Evolutionary conservation across 2,329 filamentous ascomycete genomes (phyloP).

Genomic region (Colletotrichum sp.): DNA sequence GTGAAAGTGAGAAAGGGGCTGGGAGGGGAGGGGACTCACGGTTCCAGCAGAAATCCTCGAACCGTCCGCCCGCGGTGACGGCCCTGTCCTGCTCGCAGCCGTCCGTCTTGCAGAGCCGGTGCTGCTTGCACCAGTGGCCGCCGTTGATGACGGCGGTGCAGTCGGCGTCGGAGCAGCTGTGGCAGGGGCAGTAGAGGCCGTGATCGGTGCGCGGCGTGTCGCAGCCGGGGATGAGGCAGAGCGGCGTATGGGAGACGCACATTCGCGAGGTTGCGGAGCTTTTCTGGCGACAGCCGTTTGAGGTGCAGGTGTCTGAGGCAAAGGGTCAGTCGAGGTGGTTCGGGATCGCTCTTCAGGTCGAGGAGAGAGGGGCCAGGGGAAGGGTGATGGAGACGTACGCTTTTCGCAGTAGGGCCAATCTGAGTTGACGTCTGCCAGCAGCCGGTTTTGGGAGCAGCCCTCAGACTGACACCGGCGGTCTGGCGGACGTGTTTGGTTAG

Average conservation of each 20-base stretch:
- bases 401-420: slow-evolving; percentile 22
- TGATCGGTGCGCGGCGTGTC: neutral
- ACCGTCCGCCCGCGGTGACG: neutral
- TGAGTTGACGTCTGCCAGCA: slow-evolving; percentile 8
- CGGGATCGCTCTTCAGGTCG: too few relatives aligned
- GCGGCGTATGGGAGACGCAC: slow-evolving; percentile 20
- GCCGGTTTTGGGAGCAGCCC: slow-evolving; percentile 3
- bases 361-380: neutral
- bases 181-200: slow-evolving; percentile 18
- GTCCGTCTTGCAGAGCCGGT: slow-evolving; percentile 21
- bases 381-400: neutral
- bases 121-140: slow-evolving; percentile 22
- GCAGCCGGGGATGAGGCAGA: slow-evolving; percentile 22
- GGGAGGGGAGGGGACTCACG: neutral
- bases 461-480: slow-evolving; percentile 20
- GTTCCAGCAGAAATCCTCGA: slow-evolving; percentile 11
- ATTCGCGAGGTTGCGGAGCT: slow-evolving; percentile 2
- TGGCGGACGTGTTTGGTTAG: neutral
- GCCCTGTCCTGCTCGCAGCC: neutral
- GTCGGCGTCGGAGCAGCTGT: slow-evolving; percentile 18
- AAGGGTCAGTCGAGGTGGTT: neutral
- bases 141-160: slow-evolving; percentile 21
- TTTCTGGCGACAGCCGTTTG: slow-evolving; percentile 14
- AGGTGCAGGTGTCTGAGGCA: slow-evolving; percentile 21
- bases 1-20: too few relatives aligned